phyloP scores from a whole-genome alignment of 2,329 filamentous ascomycete species.

The Neonectria sp. region DNA sequence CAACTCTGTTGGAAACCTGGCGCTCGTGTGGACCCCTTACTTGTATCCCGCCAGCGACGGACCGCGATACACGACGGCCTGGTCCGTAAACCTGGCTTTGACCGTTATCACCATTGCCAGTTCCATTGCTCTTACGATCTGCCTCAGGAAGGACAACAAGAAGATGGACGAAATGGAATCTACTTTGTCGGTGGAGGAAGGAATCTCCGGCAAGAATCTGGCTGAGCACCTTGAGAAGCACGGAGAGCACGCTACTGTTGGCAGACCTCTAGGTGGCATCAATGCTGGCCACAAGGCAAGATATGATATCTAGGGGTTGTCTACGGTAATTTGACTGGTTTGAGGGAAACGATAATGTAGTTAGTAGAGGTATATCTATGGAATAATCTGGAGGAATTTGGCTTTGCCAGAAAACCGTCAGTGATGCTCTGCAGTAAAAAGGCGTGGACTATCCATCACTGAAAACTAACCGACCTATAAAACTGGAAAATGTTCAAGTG shows the following conservation, averaged over 20 bases:
- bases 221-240: slow-evolving; percentile 35
- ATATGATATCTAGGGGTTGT: slow-evolving; percentile 28
- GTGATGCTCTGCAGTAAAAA: neutral
- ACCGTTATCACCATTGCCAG: slow-evolving; percentile 43
- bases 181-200: slow-evolving; percentile 29
- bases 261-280: slow-evolving; percentile 15
- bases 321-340: neutral
- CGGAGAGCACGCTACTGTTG: slow-evolving; percentile 24
- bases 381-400: neutral
- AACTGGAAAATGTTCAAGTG: too few relatives aligned
- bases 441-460: too few relatives aligned
- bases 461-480: too few relatives aligned
- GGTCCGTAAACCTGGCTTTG: slow-evolving; percentile 35
- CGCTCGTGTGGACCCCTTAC: slow-evolving; percentile 40
- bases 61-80: slow-evolving; percentile 31
- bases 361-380: neutral
- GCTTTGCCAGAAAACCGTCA: neutral
- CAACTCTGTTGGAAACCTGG: slow-evolving; percentile 38
- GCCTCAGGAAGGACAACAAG: slow-evolving; percentile 36
- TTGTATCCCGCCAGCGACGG: slow-evolving; percentile 31
- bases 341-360: neutral
- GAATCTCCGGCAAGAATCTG: slow-evolving; percentile 27
- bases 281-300: slow-evolving; percentile 25
- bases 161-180: slow-evolving; percentile 30
- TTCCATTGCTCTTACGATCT: slow-evolving; percentile 37